Percentiles rank a stretch among this genome's conserved stretches.
Conservation (phyloP, 306 rosid species). For the Cicer bijugum region DNA sequence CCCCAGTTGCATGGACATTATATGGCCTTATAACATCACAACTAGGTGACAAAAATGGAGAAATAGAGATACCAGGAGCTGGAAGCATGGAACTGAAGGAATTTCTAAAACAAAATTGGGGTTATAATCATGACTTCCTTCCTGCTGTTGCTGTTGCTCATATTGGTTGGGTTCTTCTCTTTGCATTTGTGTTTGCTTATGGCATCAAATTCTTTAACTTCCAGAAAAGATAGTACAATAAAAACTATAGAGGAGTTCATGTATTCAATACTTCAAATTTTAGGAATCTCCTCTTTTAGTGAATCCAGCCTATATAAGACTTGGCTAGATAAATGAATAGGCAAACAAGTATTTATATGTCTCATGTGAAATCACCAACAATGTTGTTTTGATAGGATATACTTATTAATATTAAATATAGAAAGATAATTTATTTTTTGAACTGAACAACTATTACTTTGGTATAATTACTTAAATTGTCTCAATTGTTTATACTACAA, state of each 20-base stretch:
- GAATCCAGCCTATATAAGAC: neutral
- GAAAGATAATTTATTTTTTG: neutral
- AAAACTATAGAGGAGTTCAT: neutral
- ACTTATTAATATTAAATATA: neutral
- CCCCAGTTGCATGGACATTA: slow-evolving; percentile 48
- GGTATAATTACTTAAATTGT: neutral
- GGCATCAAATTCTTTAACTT: slow-evolving; percentile 69
- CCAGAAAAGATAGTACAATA: slow-evolving; percentile 52
- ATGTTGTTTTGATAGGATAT: neutral
- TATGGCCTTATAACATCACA: slow-evolving; percentile 50
- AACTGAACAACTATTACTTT: neutral
- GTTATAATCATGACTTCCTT: slow-evolving; percentile 62
- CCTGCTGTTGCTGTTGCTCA: slow-evolving; percentile 56
- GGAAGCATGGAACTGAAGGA: neutral
- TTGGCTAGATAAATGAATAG: neutral
- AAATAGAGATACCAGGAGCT: slow-evolving; percentile 44
- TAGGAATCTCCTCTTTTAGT: neutral
- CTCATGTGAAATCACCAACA: neutral
- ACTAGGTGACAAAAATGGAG: slow-evolving; percentile 33
- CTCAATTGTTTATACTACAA: neutral
- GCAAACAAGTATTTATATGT: neutral
- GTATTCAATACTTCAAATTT: neutral
- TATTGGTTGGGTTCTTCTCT: slow-evolving; percentile 67
- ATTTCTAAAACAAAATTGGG: slow-evolving; percentile 47
- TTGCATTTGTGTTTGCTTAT: slow-evolving; percentile 64